Evolutionary conservation across 2,329 filamentous ascomycete genomes (phyloP).

Genomic region (Furcasterigmium furcatum): DNA sequence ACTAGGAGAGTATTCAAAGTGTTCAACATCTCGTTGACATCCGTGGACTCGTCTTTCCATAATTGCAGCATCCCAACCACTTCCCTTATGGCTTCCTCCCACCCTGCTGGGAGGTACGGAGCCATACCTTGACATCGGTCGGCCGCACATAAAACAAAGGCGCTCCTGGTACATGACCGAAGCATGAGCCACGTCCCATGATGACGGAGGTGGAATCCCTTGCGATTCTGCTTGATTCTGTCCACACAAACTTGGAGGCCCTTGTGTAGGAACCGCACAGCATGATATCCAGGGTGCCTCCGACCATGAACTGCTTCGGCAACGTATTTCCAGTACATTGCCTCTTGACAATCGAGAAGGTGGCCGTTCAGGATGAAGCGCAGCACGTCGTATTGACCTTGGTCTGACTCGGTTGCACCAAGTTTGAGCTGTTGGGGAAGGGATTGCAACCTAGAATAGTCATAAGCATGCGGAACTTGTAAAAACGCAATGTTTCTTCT

Average conservation of each 20-base stretch:
- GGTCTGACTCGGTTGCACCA: not conserved
- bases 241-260: conserved; percentile 7
- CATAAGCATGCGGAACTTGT: too few species aligned
- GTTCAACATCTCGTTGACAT: too few species aligned
- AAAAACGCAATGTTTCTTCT: too few species aligned
- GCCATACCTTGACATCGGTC: too few species aligned
- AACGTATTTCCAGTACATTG: conserved; percentile 1
- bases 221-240: conserved; percentile 8
- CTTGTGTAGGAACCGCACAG: not conserved
- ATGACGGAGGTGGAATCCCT: conserved; percentile 15
- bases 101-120: too few species aligned
- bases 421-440: not conserved
- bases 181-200: conserved; percentile 18
- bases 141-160: too few species aligned
- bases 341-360: conserved; percentile 1
- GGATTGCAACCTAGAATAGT: not conserved
- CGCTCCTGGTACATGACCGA: too few species aligned
- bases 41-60: too few species aligned
- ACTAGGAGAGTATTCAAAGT: too few species aligned
- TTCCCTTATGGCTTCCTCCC: too few species aligned
- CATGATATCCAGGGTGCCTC: not conserved
- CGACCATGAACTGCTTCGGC: conserved; percentile 1
- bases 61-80: too few species aligned
- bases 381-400: conserved; percentile 8
- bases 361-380: conserved; percentile 2